A percentile compares a stretch with the other conserved stretches of the same genome.
phyloP scores from a whole-genome alignment of 2,329 filamentous ascomycete genomes.

The Scedosporium apiospermum region DNA sequence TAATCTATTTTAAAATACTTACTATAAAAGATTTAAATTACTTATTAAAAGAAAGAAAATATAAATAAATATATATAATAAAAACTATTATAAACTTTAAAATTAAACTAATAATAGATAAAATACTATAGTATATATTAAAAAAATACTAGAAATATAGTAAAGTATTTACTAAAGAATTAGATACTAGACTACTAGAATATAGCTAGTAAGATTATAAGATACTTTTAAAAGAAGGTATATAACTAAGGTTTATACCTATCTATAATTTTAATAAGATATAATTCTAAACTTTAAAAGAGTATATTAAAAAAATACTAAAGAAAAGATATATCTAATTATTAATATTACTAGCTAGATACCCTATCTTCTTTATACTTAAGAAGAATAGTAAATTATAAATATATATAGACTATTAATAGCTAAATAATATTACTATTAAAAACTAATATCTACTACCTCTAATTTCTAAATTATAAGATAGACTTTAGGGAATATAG shows the following conservation, averaged over 20 bases:
- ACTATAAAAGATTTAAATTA: too few relatives aligned
- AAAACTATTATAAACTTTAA: too few relatives aligned
- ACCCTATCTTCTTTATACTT: neutral
- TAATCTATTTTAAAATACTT: too few relatives aligned
- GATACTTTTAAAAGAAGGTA: too few relatives aligned
- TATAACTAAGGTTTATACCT: neutral
- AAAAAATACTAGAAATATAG: too few relatives aligned
- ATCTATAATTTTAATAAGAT: neutral
- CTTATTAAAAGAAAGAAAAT: too few relatives aligned
- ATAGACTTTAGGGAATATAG: slow-evolving; percentile 9
- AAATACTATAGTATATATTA: too few relatives aligned
- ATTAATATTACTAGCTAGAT: neutral
- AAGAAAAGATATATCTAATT: neutral
- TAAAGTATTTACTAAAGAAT: too few relatives aligned
- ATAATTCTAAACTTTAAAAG: neutral
- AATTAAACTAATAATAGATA: too few relatives aligned
- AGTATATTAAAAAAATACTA: neutral
- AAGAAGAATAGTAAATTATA: neutral
- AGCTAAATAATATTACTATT: slow-evolving; percentile 6
- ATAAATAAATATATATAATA: too few relatives aligned
- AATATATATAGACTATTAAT: slow-evolving; percentile 3
- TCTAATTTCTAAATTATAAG: slow-evolving; percentile 10
- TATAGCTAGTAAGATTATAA: too few relatives aligned
- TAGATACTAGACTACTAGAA: too few relatives aligned
- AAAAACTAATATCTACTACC: slow-evolving; percentile 2